Evolutionary conservation across 2,329 filamentous ascomycete species (phyloP).

Genomic region (Ustulina deusta): DNA sequence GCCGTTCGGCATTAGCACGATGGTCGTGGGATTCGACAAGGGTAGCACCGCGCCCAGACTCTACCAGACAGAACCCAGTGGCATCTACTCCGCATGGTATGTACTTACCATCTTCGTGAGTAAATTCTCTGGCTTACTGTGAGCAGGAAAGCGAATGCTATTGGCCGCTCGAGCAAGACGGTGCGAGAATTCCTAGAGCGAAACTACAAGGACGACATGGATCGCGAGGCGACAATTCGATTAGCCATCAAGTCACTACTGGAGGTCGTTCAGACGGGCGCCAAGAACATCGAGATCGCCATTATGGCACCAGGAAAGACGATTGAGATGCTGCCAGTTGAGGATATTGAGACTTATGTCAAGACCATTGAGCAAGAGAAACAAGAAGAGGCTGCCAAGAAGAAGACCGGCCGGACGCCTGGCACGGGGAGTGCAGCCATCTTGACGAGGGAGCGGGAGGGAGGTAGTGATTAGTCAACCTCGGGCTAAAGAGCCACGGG

Average conservation of each 20-base stretch:
- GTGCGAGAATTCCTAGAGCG: conserved; percentile 98
- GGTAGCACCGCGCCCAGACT: conserved; percentile 88
- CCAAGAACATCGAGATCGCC: conserved; percentile 99
- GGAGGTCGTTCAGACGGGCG: conserved; percentile 97
- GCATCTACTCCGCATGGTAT: conserved; percentile 98
- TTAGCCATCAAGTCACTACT: conserved; percentile 97
- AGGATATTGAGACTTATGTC: conserved; percentile 97
- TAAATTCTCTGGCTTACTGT: conserved; percentile 29
- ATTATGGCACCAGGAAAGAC: conserved; percentile 94
- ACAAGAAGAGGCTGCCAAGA: conserved; percentile 97
- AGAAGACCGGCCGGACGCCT: conserved; percentile 85
- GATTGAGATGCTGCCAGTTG: conserved; percentile 92
- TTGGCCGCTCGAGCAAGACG: conserved; percentile 98
- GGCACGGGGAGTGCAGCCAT: conserved; percentile 79
- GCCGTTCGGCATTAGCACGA: conserved; percentile 97
- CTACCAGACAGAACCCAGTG: conserved; percentile 99
- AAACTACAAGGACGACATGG: conserved; percentile 99
- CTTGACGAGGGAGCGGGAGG: conserved; percentile 71
- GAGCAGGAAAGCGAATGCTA: conserved; percentile 96
- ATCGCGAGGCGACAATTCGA: conserved; percentile 94
- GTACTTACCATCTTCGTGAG: conserved; percentile 48
- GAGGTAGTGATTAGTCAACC: conserved; percentile 46
- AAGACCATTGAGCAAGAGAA: conserved; percentile 99
- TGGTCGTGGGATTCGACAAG: conserved; percentile 98
- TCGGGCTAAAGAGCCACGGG: conserved; percentile 1